Base-by-base conservation (phyloP, 1,139 yeast genomes). In the Pichia sp. region DNA sequence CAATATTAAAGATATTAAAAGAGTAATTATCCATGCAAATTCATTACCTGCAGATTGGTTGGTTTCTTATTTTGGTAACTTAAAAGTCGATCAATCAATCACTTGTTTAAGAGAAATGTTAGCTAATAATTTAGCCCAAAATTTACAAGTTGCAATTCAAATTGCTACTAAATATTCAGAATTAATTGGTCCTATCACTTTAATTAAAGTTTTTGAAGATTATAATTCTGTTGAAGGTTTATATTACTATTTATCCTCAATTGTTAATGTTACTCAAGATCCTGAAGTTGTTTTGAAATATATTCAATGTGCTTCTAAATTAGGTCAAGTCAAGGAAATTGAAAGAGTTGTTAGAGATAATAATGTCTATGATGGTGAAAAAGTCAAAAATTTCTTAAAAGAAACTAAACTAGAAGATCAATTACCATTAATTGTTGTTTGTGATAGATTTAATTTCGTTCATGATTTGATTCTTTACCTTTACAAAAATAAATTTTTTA, bases 81-180 rank as follows among this genome's bases (percentile, higher is more conserved):
- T 94, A 60, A 89, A 90, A 55, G 95, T 90, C 45, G 97, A 92
- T 61, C 97, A 92, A 71, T 82, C 96, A 20, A 75, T 90, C 54
- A 83, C 89, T 47, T 87, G 95, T 62, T 74, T 92, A 63, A 82
- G 80, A 60, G 96, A 90, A 64, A 81, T 92, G 75, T 75, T 92
- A 63, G 78, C 82, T 56, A 43, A 40, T 20, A 87, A 90, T 65
- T 71, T 86, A 63, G 86, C 87, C 55, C 95, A 83, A 65, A 90
- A 90, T 68, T 71, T 92, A 61, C 97, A 90, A 69, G 86, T 87
- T 51, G 95, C 87, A 29, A 89, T 92, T 52, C 98, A 92, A 70
- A 96, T 92, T 49, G 96, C 98, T 30, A 89, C 96, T 50, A 92
- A 90, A 67, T 94, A 86, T 68, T 87, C 96, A 42, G 98, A 92